Percentiles rank a stretch among this genome's conserved stretches.
Evolutionary conservation across 345 rosid genomes (phyloP).

Genomic region (Abelmoschus esculentus): DNA sequence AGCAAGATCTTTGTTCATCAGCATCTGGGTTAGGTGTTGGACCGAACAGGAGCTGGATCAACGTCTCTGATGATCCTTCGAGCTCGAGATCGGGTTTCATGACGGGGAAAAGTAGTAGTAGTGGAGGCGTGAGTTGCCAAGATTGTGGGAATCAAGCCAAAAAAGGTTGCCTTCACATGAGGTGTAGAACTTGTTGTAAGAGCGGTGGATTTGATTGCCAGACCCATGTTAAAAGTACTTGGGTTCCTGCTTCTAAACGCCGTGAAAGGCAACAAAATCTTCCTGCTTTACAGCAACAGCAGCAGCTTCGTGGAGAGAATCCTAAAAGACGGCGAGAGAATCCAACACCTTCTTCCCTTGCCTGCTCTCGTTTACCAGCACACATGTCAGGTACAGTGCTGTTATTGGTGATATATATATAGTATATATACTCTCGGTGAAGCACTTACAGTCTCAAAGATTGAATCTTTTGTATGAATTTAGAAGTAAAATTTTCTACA

Average conservation of each 20-base stretch:
- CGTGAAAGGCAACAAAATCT: constrained; percentile 51
- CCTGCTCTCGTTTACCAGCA: constrained; percentile 10
- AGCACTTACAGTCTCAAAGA: constrained; percentile 5
- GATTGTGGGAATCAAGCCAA: constrained; percentile 90
- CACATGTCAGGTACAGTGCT: constrained; percentile 37
- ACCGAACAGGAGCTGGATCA: constrained; percentile 34
- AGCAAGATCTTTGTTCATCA: constrained; percentile 55
- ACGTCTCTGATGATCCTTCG: constrained; percentile 41
- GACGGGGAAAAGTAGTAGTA: constrained; percentile 28
- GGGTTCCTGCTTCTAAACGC: constrained; percentile 73
- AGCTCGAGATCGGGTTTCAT: constrained; percentile 32
- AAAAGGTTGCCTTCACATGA: constrained; percentile 66
- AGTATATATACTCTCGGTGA: no score
- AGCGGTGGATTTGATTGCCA: constrained; percentile 74
- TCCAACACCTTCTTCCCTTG: constrained; percentile 11
- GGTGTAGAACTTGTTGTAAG: constrained; percentile 78
- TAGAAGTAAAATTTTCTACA: constrained; percentile 1
- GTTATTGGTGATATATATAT: not conserved
- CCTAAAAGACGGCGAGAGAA: not conserved
- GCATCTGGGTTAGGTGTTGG: constrained; percentile 42
- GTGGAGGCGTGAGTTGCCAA: constrained; percentile 44
- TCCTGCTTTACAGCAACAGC: constrained; percentile 23
- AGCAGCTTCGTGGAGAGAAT: constrained; percentile 26
- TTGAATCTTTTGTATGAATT: constrained; percentile 11
- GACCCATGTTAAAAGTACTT: constrained; percentile 81